Evolutionary conservation across 768 basidiomycete species (phyloP).

Genomic region (Sporobolomyces pararoseus): DNA sequence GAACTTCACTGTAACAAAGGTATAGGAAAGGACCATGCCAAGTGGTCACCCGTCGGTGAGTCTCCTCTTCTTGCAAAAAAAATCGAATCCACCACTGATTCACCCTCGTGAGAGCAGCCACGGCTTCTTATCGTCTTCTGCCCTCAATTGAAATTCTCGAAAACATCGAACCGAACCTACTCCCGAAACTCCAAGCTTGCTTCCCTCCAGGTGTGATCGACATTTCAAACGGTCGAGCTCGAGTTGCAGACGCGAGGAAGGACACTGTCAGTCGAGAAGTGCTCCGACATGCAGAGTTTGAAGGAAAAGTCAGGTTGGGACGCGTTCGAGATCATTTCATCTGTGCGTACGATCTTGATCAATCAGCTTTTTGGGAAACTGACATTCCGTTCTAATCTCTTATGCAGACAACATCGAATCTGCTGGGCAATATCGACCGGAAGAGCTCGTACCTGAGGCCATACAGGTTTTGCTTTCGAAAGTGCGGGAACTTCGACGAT

Average conservation of each 20-base stretch:
- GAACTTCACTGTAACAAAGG: slow-evolving; percentile 89
- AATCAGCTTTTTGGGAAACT: neutral
- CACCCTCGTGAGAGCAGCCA: too few relatives aligned
- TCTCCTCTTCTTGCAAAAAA: too few relatives aligned
- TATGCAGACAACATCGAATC: slow-evolving; percentile 78
- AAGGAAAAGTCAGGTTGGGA: slow-evolving; percentile 72
- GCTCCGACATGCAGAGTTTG: slow-evolving; percentile 83
- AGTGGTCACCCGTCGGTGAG: slow-evolving; percentile 88
- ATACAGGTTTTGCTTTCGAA: slow-evolving; percentile 78
- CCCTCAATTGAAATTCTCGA: slow-evolving; percentile 71
- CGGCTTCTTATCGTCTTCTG: slow-evolving; percentile 88
- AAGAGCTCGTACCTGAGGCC: slow-evolving; percentile 74
- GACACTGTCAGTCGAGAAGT: slow-evolving; percentile 92
- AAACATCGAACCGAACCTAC: slow-evolving; percentile 71
- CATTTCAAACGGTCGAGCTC: slow-evolving; percentile 52
- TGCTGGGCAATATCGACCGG: slow-evolving; percentile 79
- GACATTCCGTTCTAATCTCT: neutral
- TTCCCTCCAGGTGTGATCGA: slow-evolving; percentile 64
- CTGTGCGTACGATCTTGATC: slow-evolving; percentile 58
- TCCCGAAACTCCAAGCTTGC: slow-evolving; percentile 76
- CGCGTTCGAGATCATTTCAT: slow-evolving; percentile 88
- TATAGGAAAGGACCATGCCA: slow-evolving; percentile 89
- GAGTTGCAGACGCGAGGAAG: slow-evolving; percentile 60
- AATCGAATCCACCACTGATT: too few relatives aligned
- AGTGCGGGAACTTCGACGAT: slow-evolving; percentile 51